These are phyloP conservation scores for Truncatella angustata DNA, from an alignment of 2,329 filamentous ascomycete genomes.

Conservation along the genomic window DNA sequence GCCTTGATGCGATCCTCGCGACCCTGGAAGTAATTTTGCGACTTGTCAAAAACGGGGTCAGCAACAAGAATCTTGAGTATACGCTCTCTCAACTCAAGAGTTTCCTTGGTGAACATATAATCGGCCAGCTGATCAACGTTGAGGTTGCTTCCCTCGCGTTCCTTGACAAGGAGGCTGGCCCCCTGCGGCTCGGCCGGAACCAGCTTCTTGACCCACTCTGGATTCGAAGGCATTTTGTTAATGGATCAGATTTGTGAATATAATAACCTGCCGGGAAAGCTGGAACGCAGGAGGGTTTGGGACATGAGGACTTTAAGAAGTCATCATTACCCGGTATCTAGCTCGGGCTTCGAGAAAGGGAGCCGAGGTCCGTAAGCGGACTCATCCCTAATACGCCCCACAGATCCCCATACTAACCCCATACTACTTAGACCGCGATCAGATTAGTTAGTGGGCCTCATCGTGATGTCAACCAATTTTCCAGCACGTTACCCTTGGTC, in stretches of 20 bases:
- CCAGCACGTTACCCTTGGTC: neutral
- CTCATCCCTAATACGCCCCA: neutral
- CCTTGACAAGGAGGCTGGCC: constrained; percentile 64
- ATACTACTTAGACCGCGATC: constrained; percentile 1
- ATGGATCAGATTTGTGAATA: neutral
- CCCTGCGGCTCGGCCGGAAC: constrained; percentile 67
- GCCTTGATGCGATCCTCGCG: constrained; percentile 67
- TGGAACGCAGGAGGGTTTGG: too few species aligned
- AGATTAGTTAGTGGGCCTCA: constrained; percentile 2
- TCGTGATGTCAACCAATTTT: neutral
- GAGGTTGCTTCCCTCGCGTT: constrained; percentile 66
- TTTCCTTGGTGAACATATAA: constrained; percentile 67
- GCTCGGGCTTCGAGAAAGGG: neutral
- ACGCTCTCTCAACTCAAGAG: constrained; percentile 56
- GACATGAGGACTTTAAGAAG: too few species aligned
- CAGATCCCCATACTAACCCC: constrained; percentile 4
- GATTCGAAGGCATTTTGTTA: constrained; percentile 6
- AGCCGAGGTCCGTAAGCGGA: constrained; percentile 7
- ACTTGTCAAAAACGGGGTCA: constrained; percentile 75
- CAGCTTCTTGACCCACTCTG: constrained; percentile 63
- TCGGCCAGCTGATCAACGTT: constrained; percentile 65
- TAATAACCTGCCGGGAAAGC: too few species aligned
- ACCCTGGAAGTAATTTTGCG: constrained; percentile 72
- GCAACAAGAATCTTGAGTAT: constrained; percentile 64
- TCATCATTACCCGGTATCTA: neutral